Base-by-base conservation (phyloP, 169 alveolate genomes). In the Fabrea salina region DNA sequence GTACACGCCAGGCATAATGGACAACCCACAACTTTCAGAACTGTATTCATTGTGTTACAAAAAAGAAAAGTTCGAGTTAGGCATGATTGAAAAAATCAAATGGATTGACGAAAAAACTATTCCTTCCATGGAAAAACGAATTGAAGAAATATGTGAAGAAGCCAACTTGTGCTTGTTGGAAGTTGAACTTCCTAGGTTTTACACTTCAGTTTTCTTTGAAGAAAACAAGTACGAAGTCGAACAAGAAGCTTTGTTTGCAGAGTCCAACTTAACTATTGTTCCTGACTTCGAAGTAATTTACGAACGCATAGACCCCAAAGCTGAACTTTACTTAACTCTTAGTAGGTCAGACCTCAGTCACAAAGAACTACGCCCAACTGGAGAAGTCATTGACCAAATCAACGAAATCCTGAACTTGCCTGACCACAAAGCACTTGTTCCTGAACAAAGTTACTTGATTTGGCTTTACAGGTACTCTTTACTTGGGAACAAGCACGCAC, bases 391-490 rank as follows among this genome's bases (percentile, higher is more conserved):
- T 3, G 71, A 68, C 27, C 22, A 22, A 4, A 33, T 86, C 4
- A 56, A 41, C 49, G 84, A 82, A 57, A 79, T 91, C 37, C 71
- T 89, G 19, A 75, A 37, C 30, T 80, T 83, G n/a, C 96, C 96
- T 5, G 96, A 91, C 64, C 89, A 82, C 74, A 80, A 79, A 8
- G 56, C 61, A 5, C 74, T 91, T 2, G 83, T 84, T 53, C 77
- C 79, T 25, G 86, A 85, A 54, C 88, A 84, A 39, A 66, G 86
- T 40, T 71, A 84, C 7, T 59, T 86, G 30, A 78, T 92, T 39
- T 92, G 94, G 94, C 84, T 64, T 43, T 92, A 77, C 64, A 61
- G 96, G 64, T 89, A 88, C 68, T 85, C 86, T 40, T 72, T 92
- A 39, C 82, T 85, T 51, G 79, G 83, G 33, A 82, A 89, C 40